Evolutionary conservation across 208 protist species (phyloP).

Genomic region (Kentomonas sorsogonicus): DNA sequence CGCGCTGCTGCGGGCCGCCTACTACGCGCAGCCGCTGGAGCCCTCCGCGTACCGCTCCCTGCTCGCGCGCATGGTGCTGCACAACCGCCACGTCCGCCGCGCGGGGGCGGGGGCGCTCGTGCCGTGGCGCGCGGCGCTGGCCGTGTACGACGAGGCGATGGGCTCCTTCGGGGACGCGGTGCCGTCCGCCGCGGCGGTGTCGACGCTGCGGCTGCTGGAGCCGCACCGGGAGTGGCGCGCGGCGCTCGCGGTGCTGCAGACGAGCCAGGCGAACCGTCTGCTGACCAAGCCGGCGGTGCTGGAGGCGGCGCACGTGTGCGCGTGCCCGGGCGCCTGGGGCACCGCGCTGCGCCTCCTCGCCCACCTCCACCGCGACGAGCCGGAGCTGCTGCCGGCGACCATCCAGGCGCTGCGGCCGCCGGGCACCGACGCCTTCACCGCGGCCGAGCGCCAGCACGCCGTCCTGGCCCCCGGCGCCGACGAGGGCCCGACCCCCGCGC

Average conservation of each 20-base stretch:
- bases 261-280: slow-evolving; percentile 56
- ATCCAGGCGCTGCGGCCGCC: slow-evolving; percentile 66
- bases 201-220: slow-evolving; percentile 64
- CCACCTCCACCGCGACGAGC: slow-evolving; percentile 54
- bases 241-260: slow-evolving; percentile 48
- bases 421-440: slow-evolving; percentile 34
- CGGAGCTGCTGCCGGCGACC: slow-evolving; percentile 36
- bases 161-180: slow-evolving; percentile 52
- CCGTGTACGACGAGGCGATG: slow-evolving; percentile 57
- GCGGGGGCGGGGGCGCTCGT: slow-evolving; percentile 27
- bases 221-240: slow-evolving; percentile 54
- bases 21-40: slow-evolving; percentile 61
- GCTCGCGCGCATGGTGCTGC: slow-evolving; percentile 75
- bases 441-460: slow-evolving; percentile 21
- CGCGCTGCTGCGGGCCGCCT: slow-evolving; percentile 59
- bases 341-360: slow-evolving; percentile 49
- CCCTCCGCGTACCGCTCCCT: slow-evolving; percentile 56
- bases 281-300: slow-evolving; percentile 72
- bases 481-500: slow-evolving; percentile 26
- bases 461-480: slow-evolving; percentile 13
- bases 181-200: slow-evolving; percentile 52
- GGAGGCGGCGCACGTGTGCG: slow-evolving; percentile 63
- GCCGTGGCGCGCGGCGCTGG: slow-evolving; percentile 58
- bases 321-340: slow-evolving; percentile 39
- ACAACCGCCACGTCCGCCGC: slow-evolving; percentile 56